A percentile compares a stretch with the other conserved stretches of the same genome.
phyloP scores from a whole-genome alignment of 306 rosid species.

The Casuarina cunninghamiana region DNA sequence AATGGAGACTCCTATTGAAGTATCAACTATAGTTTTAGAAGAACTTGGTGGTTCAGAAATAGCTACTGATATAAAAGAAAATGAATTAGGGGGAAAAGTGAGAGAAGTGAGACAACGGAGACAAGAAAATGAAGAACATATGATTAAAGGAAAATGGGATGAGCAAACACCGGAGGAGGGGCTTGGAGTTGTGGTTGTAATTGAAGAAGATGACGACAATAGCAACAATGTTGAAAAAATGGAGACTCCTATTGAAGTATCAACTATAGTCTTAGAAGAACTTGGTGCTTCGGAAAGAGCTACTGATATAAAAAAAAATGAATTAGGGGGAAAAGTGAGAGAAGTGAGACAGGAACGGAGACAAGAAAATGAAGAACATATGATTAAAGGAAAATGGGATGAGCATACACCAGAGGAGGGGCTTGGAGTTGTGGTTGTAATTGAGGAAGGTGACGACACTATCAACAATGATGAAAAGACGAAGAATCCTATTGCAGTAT shows the following conservation, averaged over 20 bases:
- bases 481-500: no score
- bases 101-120: conserved; percentile 43
- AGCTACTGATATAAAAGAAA: conserved; percentile 36
- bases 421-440: neutral
- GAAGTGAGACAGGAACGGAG: conserved; percentile 44
- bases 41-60: conserved; percentile 28
- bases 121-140: conserved; percentile 27
- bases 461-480: no score
- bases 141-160: no score
- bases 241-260: no score
- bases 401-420: neutral
- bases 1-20: conserved; percentile 26
- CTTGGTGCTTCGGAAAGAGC: no score
- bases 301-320: no score
- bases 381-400: no score
- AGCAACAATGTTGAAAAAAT: no score
- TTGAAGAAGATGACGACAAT: no score
- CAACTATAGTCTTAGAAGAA: no score
- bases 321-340: conserved; percentile 34
- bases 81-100: conserved; percentile 44
- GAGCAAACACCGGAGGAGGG: neutral
- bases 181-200: neutral
- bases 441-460: no score
- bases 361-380: conserved; percentile 27
- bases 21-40: conserved; percentile 30